Percentiles rank a stretch among this genome's conserved stretches.
Conservation (phyloP, 306 rosid genomes). For the Erythrophleum fordii region DNA sequence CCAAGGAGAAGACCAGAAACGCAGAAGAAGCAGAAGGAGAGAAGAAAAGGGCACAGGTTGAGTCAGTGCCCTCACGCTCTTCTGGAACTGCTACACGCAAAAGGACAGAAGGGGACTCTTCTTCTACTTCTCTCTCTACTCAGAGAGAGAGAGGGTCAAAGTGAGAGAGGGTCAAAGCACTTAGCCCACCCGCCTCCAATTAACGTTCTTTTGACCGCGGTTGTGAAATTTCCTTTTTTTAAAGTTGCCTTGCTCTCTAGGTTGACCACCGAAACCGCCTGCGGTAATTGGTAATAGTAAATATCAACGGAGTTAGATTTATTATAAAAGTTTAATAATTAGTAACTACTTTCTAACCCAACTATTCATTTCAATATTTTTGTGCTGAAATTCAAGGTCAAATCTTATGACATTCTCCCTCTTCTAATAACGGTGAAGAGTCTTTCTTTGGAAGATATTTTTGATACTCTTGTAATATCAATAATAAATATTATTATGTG, state of each 20-base stretch:
- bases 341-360: too few species aligned
- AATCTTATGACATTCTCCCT: too few species aligned
- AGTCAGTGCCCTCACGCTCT: constrained; percentile 12
- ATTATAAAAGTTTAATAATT: too few species aligned
- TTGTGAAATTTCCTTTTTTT: constrained; percentile 14
- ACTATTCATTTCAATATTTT: too few species aligned
- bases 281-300: neutral
- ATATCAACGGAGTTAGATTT: too few species aligned
- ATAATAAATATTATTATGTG: too few species aligned
- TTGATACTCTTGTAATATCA: too few species aligned
- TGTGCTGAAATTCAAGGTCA: too few species aligned
- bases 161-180: constrained; percentile 36
- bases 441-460: too few species aligned
- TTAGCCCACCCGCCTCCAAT: constrained; percentile 1
- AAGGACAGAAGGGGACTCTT: constrained; percentile 16
- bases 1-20: neutral
- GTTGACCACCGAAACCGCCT: neutral
- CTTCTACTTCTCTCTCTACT: neutral
- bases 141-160: neutral
- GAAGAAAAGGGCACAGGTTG: neutral
- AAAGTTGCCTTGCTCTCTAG: neutral
- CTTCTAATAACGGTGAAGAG: too few species aligned
- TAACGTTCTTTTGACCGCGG: constrained; percentile 30
- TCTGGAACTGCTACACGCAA: constrained; percentile 7
- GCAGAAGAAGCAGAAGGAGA: neutral